phyloP scores from a whole-genome alignment of 108 stramenopile species.

The Fragilariopsis cylindrus region DNA sequence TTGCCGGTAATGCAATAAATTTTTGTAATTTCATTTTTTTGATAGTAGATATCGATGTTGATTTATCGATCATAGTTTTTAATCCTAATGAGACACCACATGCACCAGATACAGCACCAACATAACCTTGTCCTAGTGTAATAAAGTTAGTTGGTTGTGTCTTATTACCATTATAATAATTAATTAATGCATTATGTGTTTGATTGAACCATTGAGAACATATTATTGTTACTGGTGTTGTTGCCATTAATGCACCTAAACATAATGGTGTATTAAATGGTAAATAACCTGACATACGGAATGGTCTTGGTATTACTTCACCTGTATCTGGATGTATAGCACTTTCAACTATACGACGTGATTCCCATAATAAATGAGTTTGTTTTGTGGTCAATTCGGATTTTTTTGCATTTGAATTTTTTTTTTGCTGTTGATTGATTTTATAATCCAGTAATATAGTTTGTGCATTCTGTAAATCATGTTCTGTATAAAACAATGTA shows the following conservation, averaged over 20 bases:
- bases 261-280: constrained; percentile 82
- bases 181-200: constrained; percentile 86
- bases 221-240: constrained; percentile 53
- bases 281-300: constrained; percentile 84
- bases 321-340: constrained; percentile 93
- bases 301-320: constrained; percentile 78
- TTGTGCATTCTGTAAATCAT: constrained; percentile 44
- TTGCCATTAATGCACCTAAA: constrained; percentile 61
- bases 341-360: constrained; percentile 50
- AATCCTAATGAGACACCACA: not conserved
- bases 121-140: not conserved
- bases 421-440: too few relatives aligned
- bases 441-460: constrained; percentile 27
- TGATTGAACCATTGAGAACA: constrained; percentile 89
- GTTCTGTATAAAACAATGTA: constrained; percentile 49
- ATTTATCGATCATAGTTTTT: not conserved
- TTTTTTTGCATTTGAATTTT: constrained; percentile 17
- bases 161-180: constrained; percentile 43
- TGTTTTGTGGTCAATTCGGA: constrained; percentile 8
- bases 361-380: constrained; percentile 39
- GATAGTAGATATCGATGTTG: not conserved
- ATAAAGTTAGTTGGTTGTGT: not conserved
- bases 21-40: not conserved
- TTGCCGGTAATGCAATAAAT: constrained; percentile 3
- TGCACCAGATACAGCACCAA: not conserved